A percentile compares a stretch with the other conserved stretches of the same genome.
phyloP scores from a whole-genome alignment of 2,329 filamentous ascomycete genomes.

The Epichloe typhina region DNA sequence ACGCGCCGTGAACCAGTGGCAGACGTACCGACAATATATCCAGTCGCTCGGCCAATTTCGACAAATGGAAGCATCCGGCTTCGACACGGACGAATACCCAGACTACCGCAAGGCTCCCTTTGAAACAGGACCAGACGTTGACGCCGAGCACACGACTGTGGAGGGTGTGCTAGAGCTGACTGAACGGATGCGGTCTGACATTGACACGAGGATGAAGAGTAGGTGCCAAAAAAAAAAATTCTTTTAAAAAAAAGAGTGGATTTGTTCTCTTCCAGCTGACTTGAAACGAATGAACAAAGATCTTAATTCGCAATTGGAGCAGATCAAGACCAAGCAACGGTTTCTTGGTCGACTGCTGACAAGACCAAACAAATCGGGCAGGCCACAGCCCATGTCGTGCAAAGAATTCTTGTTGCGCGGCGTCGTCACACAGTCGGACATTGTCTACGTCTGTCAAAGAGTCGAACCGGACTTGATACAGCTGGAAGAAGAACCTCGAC shows the following conservation, averaged over 20 bases:
- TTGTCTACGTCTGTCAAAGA: constrained; percentile 37
- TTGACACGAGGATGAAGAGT: constrained; percentile 23
- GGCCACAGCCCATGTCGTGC: constrained; percentile 25
- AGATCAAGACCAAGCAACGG: constrained; percentile 21
- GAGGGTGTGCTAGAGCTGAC: constrained; percentile 21
- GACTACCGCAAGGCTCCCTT: constrained; percentile 27
- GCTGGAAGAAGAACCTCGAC: constrained; percentile 19
- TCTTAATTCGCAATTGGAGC: constrained; percentile 18
- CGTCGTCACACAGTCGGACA: constrained; percentile 31
- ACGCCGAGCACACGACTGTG: constrained; percentile 16
- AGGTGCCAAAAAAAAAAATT: constrained; percentile 7
- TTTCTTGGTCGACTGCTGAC: constrained; percentile 28
- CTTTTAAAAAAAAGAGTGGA: constrained; percentile 10
- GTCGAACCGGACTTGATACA: constrained; percentile 29
- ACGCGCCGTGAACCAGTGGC: constrained; percentile 19
- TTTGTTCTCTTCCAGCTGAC: neutral
- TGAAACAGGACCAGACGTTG: constrained; percentile 20
- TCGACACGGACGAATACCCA: constrained; percentile 24
- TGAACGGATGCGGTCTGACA: constrained; percentile 20
- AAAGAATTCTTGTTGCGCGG: constrained; percentile 39
- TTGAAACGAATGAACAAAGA: constrained; percentile 8
- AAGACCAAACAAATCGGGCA: constrained; percentile 22
- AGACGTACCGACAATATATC: constrained; percentile 20
- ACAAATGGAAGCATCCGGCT: constrained; percentile 23
- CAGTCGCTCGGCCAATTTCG: constrained; percentile 22